Evolutionary conservation across 164 flowering plant genomes (phyloP).

Genomic region (Nymphaea colorata): DNA sequence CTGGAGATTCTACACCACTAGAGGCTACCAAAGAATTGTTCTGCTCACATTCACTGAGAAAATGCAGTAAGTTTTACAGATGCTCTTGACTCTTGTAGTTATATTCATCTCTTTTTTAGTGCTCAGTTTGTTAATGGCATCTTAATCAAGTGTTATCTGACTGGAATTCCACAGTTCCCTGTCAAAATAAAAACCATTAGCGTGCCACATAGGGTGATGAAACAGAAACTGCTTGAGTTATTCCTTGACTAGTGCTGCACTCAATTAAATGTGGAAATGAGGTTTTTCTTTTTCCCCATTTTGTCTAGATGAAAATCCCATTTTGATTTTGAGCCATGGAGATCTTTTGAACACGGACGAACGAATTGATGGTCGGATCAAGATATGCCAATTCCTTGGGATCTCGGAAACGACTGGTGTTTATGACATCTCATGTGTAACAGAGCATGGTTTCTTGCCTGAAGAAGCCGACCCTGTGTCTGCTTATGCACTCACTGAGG

Average conservation of each 20-base stretch:
- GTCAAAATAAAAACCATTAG: no score
- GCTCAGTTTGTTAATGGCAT: no score
- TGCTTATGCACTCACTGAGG: conserved; percentile 1
- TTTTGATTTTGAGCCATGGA: conserved; percentile 66
- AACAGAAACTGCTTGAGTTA: neutral
- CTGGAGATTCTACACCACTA: conserved; percentile 35
- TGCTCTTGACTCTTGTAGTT: neutral
- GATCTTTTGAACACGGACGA: conserved; percentile 50
- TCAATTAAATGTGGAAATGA: neutral
- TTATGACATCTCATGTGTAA: conserved; percentile 1
- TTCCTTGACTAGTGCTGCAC: neutral
- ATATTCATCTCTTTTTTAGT: neutral
- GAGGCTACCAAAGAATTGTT: conserved; percentile 49
- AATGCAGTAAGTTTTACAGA: conserved; percentile 38
- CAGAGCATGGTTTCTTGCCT: conserved; percentile 1
- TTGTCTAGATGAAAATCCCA: conserved; percentile 59
- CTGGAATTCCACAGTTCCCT: no score
- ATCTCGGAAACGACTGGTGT: conserved; percentile 6
- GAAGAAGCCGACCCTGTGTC: neutral
- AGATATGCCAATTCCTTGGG: conserved; percentile 13
- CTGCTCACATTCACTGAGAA: conserved; percentile 32
- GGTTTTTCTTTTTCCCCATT: neutral
- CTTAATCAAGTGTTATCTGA: no score
- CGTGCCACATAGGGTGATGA: no score
- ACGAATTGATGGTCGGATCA: conserved; percentile 36